Conservation (phyloP, 176 grass and related monocot species). For the Triticum timopheevii region DNA sequence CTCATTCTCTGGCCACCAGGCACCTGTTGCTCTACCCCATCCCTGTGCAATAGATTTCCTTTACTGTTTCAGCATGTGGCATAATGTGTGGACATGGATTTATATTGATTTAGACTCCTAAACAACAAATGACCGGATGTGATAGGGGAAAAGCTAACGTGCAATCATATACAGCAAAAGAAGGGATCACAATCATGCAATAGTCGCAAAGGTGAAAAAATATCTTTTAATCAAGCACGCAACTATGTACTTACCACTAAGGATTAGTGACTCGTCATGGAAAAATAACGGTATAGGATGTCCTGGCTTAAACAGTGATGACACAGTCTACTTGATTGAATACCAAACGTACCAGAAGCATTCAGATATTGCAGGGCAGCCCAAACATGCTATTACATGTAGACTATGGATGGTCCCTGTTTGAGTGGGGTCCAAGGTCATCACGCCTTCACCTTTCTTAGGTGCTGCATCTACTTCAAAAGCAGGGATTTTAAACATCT, state of each 20-base stretch:
- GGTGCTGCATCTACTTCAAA: slow-evolving; percentile 34
- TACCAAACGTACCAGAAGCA: slow-evolving; percentile 32
- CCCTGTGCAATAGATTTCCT: slow-evolving; percentile 40
- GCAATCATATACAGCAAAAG: slow-evolving; percentile 31
- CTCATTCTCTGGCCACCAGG: slow-evolving; percentile 39
- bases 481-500: slow-evolving; percentile 26
- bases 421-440: slow-evolving; percentile 30
- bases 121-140: slow-evolving; percentile 15
- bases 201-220: slow-evolving; percentile 33
- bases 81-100: slow-evolving; percentile 20
- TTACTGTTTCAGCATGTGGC: slow-evolving; percentile 55
- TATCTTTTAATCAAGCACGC: slow-evolving; percentile 19
- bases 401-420: slow-evolving; percentile 13
- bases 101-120: slow-evolving; percentile 38
- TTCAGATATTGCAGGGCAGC: slow-evolving; percentile 14
- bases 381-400: slow-evolving; percentile 34
- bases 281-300: slow-evolving; percentile 10
- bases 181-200: slow-evolving; percentile 35
- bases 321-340: slow-evolving; percentile 10
- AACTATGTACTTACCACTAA: background rate
- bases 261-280: background rate
- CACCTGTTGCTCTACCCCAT: slow-evolving; percentile 20
- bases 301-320: background rate
- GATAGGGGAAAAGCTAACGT: slow-evolving; percentile 12
- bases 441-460: slow-evolving; percentile 27